A percentile compares a stretch with the other conserved stretches of the same genome.
Evolutionary conservation across 2,329 filamentous ascomycete species (phyloP).

Genomic region (Xylaria sp.): DNA sequence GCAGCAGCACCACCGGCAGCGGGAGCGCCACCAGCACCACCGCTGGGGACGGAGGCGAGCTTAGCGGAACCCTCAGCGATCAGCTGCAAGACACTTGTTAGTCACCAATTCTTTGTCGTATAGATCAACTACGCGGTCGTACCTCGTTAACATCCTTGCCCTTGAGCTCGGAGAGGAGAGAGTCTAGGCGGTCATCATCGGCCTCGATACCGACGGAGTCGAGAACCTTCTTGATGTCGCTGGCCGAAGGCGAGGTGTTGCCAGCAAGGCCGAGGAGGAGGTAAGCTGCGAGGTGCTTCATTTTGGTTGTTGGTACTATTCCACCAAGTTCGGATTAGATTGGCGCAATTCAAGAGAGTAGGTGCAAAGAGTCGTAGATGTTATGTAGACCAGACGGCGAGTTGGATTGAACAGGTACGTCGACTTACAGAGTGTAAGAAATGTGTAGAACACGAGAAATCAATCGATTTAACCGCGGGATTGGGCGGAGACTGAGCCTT

Average conservation of each 20-base stretch:
- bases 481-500: slow-evolving; percentile 99
- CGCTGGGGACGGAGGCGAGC: slow-evolving; percentile 97
- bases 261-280: slow-evolving; percentile 95
- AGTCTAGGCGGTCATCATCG: slow-evolving; percentile 85
- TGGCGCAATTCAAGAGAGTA: slow-evolving; percentile 5
- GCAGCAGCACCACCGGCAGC: slow-evolving; percentile 72
- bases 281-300: slow-evolving; percentile 99
- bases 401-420: slow-evolving; percentile 8
- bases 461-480: slow-evolving; percentile 99
- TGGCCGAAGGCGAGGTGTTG: slow-evolving; percentile 87
- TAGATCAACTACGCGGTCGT: slow-evolving; percentile 52
- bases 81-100: slow-evolving; percentile 67
- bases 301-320: slow-evolving; percentile 69
- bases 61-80: slow-evolving; percentile 90
- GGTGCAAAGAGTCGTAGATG: slow-evolving; percentile 7
- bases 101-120: slow-evolving; percentile 17
- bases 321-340: slow-evolving; percentile 37
- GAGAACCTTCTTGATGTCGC: slow-evolving; percentile 89
- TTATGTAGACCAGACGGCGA: background rate
- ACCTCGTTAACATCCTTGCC: slow-evolving; percentile 96
- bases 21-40: slow-evolving; percentile 80
- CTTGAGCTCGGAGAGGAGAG: slow-evolving; percentile 89
- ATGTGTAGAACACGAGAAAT: slow-evolving; percentile 81
- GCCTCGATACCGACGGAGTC: slow-evolving; percentile 95
- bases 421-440: slow-evolving; percentile 53